These are phyloP conservation scores for Coemansia sp. DNA, from an alignment of 192 early-diverging fungal genomes.

Conservation along the genomic window DNA sequence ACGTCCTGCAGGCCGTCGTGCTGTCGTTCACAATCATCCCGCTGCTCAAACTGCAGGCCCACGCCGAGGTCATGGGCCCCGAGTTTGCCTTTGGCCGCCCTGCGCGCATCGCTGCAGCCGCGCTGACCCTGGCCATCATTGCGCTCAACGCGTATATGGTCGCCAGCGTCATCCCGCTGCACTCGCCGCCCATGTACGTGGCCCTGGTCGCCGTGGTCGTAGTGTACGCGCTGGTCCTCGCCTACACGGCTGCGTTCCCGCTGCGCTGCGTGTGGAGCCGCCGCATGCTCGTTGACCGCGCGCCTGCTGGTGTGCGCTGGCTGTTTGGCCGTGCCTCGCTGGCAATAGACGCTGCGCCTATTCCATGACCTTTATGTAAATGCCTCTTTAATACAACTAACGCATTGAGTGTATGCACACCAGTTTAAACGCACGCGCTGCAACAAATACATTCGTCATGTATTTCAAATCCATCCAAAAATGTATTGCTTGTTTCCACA, in stretches of 20 bases:
- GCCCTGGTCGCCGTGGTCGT: conserved; percentile 28
- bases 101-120: conserved; percentile 10
- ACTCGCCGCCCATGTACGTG: conserved; percentile 40
- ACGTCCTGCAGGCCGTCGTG: conserved; percentile 68
- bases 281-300: conserved; percentile 27
- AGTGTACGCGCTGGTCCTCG: conserved; percentile 23
- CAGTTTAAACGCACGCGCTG: too few species aligned
- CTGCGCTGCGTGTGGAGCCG: conserved; percentile 26
- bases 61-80: conserved; percentile 54
- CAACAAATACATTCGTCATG: too few species aligned
- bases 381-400: too few species aligned
- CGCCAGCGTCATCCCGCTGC: conserved; percentile 42
- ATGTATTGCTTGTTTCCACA: too few species aligned
- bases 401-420: too few species aligned
- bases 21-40: conserved; percentile 67
- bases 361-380: too few species aligned
- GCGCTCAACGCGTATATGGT: conserved; percentile 49
- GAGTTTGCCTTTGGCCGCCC: conserved; percentile 44
- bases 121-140: conserved; percentile 35
- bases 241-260: conserved; percentile 33
- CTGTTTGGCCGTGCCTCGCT: conserved; percentile 30
- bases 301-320: conserved; percentile 26
- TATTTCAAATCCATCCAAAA: too few species aligned
- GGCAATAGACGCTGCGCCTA: background rate
- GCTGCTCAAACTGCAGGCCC: conserved; percentile 61